Evolutionary conservation across 257 asterid species (phyloP).

Genomic region (Solanum chiquidenum): DNA sequence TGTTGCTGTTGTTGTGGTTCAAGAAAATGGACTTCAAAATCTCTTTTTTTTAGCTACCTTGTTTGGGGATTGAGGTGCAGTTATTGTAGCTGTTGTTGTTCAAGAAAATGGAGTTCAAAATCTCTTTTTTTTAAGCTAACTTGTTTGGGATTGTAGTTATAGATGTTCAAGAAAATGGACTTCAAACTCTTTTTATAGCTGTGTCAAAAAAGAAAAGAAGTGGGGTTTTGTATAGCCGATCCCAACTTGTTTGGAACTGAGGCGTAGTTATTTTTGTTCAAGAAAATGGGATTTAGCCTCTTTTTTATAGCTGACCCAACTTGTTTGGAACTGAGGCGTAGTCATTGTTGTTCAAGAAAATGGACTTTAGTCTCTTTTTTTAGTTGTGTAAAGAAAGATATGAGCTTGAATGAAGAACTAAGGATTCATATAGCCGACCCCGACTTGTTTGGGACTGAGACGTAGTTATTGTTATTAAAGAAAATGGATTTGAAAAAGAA

Average conservation of each 20-base stretch:
- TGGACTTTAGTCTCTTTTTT: neutral
- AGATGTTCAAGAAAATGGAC: neutral
- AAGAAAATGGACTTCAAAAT: neutral
- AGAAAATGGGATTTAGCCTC: neutral
- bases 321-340: neutral
- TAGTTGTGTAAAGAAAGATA: neutral
- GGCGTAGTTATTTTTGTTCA: neutral
- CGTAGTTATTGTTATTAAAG: neutral
- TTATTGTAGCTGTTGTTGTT: neutral
- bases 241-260: neutral
- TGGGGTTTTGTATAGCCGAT: neutral
- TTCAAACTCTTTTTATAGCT: neutral
- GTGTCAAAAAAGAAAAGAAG: neutral
- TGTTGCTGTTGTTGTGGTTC: neutral
- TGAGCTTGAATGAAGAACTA: neutral
- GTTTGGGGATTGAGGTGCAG: neutral
- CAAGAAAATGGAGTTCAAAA: neutral
- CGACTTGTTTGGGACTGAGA: neutral
- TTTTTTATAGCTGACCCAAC: neutral
- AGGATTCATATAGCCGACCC: neutral
- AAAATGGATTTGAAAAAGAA: neutral
- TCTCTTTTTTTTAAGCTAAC: neutral
- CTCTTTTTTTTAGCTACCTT: neutral
- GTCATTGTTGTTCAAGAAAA: neutral
- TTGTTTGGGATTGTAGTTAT: neutral